Evolutionary conservation across 192 early-diverging fungal species (phyloP).

Genomic region (Rhizophagus prolifer): DNA sequence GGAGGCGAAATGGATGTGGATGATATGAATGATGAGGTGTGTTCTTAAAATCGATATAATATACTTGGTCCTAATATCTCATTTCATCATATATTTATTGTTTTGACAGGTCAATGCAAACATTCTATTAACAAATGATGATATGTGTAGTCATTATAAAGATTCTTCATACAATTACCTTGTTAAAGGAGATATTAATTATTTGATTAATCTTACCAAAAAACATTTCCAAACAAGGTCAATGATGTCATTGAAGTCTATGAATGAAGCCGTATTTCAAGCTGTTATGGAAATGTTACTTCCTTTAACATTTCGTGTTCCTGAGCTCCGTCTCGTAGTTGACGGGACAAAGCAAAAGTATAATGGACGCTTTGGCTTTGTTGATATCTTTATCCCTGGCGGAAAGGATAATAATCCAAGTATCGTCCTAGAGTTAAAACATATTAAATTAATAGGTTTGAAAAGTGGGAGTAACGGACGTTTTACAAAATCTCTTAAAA

Average conservation of each 20-base stretch:
- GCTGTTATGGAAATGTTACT: not conserved
- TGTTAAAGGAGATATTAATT: not conserved
- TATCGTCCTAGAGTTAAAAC: not conserved
- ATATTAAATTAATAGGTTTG: not conserved
- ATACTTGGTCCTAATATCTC: no score
- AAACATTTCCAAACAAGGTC: not conserved
- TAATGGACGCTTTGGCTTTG: not conserved
- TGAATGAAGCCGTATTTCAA: not conserved
- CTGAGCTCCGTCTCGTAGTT: not conserved
- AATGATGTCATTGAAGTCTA: not conserved
- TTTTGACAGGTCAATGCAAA: no score
- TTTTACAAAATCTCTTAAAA: not conserved
- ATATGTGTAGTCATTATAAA: not conserved
- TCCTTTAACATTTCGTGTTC: not conserved
- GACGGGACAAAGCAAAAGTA: not conserved
- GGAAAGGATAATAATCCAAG: not conserved
- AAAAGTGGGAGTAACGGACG: not conserved
- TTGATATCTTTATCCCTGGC: not conserved
- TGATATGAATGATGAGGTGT: no score
- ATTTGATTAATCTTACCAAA: not conserved
- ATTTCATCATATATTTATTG: no score
- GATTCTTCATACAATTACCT: not conserved
- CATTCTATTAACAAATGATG: not conserved
- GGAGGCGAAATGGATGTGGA: no score
- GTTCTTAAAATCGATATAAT: no score